A percentile compares a stretch with the other conserved stretches of the same genome.
phyloP scores from a whole-genome alignment of 2,329 filamentous ascomycete species.

The Microsporum canis region DNA sequence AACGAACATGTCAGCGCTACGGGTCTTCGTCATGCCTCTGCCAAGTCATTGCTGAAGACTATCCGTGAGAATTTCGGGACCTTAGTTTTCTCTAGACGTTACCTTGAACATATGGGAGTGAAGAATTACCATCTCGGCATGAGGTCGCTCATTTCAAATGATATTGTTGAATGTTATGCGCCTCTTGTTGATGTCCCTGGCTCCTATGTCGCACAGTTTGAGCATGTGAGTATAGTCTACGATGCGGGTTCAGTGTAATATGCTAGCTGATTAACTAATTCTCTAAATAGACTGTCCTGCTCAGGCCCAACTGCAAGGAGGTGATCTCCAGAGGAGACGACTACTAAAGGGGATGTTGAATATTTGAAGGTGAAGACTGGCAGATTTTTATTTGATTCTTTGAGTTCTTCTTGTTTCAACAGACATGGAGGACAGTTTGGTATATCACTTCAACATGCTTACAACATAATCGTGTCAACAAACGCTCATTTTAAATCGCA shows the following conservation, averaged over 20 bases:
- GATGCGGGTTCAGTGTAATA: constrained; percentile 14
- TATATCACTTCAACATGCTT: not conserved
- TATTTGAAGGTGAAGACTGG: not conserved
- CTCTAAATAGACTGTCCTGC: constrained; percentile 38
- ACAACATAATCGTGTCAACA: not conserved
- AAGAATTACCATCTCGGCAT: constrained; percentile 51
- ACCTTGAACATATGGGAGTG: constrained; percentile 52
- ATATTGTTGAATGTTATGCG: constrained; percentile 46
- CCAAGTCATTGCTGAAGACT: constrained; percentile 46
- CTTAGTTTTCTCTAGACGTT: constrained; percentile 50
- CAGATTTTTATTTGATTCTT: not conserved
- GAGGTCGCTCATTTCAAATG: constrained; percentile 46
- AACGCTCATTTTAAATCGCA: not conserved
- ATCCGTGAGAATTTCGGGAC: constrained; percentile 54
- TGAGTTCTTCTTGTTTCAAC: not conserved
- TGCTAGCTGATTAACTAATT: constrained; percentile 14
- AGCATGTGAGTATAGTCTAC: constrained; percentile 37
- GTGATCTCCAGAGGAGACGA: constrained; percentile 44
- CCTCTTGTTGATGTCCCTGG: constrained; percentile 49
- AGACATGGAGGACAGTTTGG: not conserved
- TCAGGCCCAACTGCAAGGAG: constrained; percentile 37
- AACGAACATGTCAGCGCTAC: constrained; percentile 28
- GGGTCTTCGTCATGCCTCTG: constrained; percentile 39
- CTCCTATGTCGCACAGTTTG: constrained; percentile 54
- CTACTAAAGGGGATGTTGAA: constrained; percentile 28